Conservation (phyloP, 2,329 filamentous ascomycete genomes). For the Hypoxylon sp. region DNA sequence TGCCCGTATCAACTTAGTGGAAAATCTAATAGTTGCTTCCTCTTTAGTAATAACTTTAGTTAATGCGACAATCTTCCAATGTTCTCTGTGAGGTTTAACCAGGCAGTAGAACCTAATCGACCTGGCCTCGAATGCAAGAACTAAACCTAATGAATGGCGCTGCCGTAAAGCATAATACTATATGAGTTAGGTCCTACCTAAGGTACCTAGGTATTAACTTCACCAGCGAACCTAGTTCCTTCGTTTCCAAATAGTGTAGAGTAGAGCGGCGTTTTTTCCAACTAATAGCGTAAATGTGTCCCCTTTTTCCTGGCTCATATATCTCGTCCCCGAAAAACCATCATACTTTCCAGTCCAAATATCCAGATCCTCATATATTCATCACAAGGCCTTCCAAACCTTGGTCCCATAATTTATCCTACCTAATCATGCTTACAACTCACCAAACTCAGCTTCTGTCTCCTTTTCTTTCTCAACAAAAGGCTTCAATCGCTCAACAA, state of each 20-base stretch:
- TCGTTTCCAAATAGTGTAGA: neutral
- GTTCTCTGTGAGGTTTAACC: neutral
- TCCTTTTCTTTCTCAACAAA: conserved; percentile 49
- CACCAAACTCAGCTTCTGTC: conserved; percentile 27
- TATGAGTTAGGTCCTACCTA: too few relatives aligned
- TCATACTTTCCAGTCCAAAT: neutral
- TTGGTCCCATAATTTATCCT: neutral
- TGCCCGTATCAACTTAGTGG: too few relatives aligned
- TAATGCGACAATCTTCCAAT: neutral
- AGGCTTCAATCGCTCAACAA: conserved; percentile 67
- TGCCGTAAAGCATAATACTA: conserved; percentile 1
- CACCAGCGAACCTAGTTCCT: neutral
- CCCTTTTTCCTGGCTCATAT: conserved; percentile 2
- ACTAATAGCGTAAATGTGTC: neutral
- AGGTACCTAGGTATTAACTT: neutral
- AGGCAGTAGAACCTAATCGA: neutral
- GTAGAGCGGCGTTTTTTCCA: conserved; percentile 19
- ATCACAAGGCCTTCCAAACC: neutral
- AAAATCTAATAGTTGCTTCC: neutral
- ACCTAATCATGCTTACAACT: conserved; percentile 37
- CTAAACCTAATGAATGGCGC: conserved; percentile 19
- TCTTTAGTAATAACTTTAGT: neutral
- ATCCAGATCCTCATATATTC: conserved; percentile 5
- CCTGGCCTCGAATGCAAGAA: neutral
- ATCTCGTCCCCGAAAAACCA: neutral